Base-by-base conservation (phyloP, 2,329 filamentous ascomycete species). In the Monosporascus sp. region DNA sequence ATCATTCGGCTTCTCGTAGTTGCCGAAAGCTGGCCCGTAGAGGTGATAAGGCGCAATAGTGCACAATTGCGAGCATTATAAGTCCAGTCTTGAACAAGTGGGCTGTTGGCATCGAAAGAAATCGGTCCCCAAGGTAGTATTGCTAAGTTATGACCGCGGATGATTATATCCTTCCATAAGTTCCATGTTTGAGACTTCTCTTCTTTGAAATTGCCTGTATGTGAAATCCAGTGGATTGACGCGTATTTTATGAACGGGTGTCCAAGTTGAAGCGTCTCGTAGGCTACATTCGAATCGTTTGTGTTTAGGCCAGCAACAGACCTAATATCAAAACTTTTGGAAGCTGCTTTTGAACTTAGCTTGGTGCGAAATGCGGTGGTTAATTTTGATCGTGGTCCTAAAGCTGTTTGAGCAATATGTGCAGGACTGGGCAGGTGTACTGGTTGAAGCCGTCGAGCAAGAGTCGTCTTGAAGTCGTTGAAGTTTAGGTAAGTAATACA, bases 401-500 rank as follows among this genome's bases (percentile, higher is more conserved):
- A 28, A 41, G 37, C 31, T 31, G 11, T 17, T 20, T 46, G 37
- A 44, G 38, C n/a, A 41, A 55, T 49, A 15, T 55, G 22, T 4
- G 14, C 31, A 28, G 49, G 40, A 17, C 49, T 17, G 11, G 51
- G 31, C 3, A 57, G 31, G 3, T 17, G 5, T 18, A 49, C 5
- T 20, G 49, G n/a, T 24, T 55, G 53, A 17, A 43, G 40, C n/a
- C 31, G 71, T 74, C 31, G 73, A 75, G 58, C 53, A 17, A 70
- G 3, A 7, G 66, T 57, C 2, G 61, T 67, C 49, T 73, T 65
- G 37, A 75, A 74, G 43, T 74, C 68, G 40, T 64, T 68, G 48
- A 72, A 72, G 8, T 68, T 57, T n/a, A 75, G 66, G 54, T 75
- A 76, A 0, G 70, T 71, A 17, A 72, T 44, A 55, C 72, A 74